These are phyloP conservation scores for Magnusiomyces fungicola DNA, from an alignment of 1,139 yeast genomes.

Conservation along the genomic window DNA sequence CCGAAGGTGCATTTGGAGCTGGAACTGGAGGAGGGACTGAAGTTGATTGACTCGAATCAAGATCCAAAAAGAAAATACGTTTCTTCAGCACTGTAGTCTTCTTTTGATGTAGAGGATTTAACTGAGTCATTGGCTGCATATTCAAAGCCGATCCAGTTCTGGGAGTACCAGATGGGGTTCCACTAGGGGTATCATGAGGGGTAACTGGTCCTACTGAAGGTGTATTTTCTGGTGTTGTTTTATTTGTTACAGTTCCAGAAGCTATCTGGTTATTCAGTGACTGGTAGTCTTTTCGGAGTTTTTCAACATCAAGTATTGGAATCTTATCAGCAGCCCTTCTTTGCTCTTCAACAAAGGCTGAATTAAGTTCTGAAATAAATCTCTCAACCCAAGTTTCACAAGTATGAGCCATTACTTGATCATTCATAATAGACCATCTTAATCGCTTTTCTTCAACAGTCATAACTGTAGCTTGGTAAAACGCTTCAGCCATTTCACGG, in stretches of 20 bases:
- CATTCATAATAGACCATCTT: conserved; percentile 57
- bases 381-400: conserved; percentile 66
- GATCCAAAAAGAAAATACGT: conserved; percentile 49
- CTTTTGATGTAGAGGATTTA: not conserved
- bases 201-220: conserved; percentile 5
- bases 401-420: conserved; percentile 57
- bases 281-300: conserved; percentile 22
- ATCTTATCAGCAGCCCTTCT: conserved; percentile 33
- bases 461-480: conserved; percentile 61
- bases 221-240: conserved; percentile 3
- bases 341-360: conserved; percentile 56
- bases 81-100: conserved; percentile 21
- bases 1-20: not conserved
- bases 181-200: not conserved
- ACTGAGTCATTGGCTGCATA: not conserved
- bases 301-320: conserved; percentile 25
- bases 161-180: not conserved
- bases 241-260: conserved; percentile 30
- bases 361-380: conserved; percentile 49
- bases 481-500: conserved; percentile 53
- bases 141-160: not conserved
- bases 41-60: conserved; percentile 34
- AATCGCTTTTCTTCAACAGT: conserved; percentile 44
- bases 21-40: not conserved
- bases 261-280: conserved; percentile 24